Evolutionary conservation across 1,284 basidiomycete genomes (phyloP), one percentile per base, ranked within the genome.

Genomic region (Leccinum insigne): DNA sequence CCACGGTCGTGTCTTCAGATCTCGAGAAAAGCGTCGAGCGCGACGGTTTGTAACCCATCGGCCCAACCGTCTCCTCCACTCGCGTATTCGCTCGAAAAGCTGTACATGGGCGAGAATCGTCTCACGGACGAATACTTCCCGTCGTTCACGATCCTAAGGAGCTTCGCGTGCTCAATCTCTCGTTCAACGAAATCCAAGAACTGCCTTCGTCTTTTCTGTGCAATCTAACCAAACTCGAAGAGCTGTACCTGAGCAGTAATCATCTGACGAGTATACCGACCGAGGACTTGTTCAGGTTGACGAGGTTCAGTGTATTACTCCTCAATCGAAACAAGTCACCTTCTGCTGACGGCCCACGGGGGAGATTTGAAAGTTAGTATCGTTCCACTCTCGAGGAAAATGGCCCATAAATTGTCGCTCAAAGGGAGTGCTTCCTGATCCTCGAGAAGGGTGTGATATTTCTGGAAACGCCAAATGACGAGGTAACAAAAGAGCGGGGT

Each of bases 171-270:
- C 85, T 99, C 64, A 99, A 99, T 71, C 82, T 99, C 40, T 95
- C 94, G 64, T 99, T 98, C 82, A 99, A 99, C 79, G 32, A 95
- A 67, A 93, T 99, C 66, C 92, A 93, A 77, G 95, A 98, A 74
- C 85, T 99, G 52, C 95, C 95, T 0, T 80, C 87, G 0, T 82
- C 85, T 40, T 95, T 95, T 68, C 88, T 99, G 71, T 82, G 86
- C 67, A 90, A 89, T 66, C 84, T 94, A 81, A 77, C 78, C 14
- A 77, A 82, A 42, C 83, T 99, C 26, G 89, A 94, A 76, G 92
- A 96, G 79, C 81, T 99, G 44, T 99, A 98, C 77, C 82, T 99
- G 6, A 95, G 93, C 70, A 96, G 97, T 40, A 99, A 99, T 80
- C 92, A 93, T 77, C 81, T 99, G 68, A 94, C 93, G 26, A 93